These are phyloP conservation scores for Coemansia sp. DNA, from an alignment of 192 early-diverging fungal species.

Conservation along the genomic window DNA sequence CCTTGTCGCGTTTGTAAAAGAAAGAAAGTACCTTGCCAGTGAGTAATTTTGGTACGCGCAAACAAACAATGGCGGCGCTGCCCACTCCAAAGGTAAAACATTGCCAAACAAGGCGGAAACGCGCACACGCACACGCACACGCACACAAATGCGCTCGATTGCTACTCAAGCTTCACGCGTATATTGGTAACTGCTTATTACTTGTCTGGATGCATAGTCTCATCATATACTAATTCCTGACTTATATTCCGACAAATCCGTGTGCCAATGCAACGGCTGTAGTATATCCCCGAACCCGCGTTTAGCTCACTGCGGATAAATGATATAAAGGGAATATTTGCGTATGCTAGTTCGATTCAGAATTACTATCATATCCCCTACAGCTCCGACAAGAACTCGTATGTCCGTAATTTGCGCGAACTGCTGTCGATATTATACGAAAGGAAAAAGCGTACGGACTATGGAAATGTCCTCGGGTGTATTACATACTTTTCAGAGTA, in stretches of 20 bases:
- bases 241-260: neutral
- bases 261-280: neutral
- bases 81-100: slow-evolving; percentile 2
- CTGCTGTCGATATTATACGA: neutral
- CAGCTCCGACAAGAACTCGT: slow-evolving; percentile 3
- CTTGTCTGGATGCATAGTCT: neutral
- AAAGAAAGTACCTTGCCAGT: neutral
- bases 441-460: neutral
- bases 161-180: neutral
- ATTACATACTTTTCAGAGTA: neutral
- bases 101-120: neutral
- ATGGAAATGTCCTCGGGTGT: slow-evolving; percentile 19
- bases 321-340: slow-evolving; percentile 20
- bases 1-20: neutral
- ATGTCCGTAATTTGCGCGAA: neutral
- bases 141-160: neutral
- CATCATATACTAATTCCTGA: neutral
- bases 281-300: slow-evolving; percentile 1
- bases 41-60: neutral
- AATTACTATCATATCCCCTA: neutral
- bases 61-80: neutral
- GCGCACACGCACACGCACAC: neutral
- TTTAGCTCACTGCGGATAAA: slow-evolving; percentile 25
- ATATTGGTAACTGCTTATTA: neutral
- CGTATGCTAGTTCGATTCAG: slow-evolving; percentile 13